Percentiles rank a stretch among this genome's conserved stretches.
Conservation (phyloP, 495 filamentous ascomycete genomes). For the Tuber melanosporum region DNA sequence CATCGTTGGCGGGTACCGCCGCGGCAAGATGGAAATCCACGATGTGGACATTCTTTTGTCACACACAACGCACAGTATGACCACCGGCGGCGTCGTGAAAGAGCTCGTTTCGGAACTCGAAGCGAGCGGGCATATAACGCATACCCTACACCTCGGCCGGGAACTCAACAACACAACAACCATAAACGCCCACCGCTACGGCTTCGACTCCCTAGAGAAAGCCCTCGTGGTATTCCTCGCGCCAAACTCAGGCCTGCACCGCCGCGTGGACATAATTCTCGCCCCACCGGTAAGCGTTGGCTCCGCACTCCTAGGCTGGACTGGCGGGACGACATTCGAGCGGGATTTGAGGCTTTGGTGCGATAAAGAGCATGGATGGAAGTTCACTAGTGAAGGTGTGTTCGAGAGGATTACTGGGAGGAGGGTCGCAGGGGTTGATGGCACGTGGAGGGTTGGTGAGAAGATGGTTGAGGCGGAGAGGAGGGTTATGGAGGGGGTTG, state of each 20-base stretch:
- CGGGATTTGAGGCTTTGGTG: slow-evolving; percentile 75
- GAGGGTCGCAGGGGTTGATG: slow-evolving; percentile 57
- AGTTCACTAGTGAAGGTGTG: slow-evolving; percentile 87
- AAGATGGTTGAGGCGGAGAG: slow-evolving; percentile 59
- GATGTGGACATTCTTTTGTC: slow-evolving; percentile 85
- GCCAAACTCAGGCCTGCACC: slow-evolving; percentile 61
- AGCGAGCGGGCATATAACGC: slow-evolving; percentile 63
- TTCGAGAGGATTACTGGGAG: slow-evolving; percentile 58
- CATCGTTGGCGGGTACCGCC: slow-evolving; percentile 77
- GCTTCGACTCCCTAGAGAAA: slow-evolving; percentile 85
- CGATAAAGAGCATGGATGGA: slow-evolving; percentile 64
- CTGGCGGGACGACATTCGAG: slow-evolving; percentile 81
- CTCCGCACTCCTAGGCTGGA: slow-evolving; percentile 84
- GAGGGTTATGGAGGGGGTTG: slow-evolving; percentile 72
- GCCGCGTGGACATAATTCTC: slow-evolving; percentile 90
- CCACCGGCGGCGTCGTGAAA: slow-evolving; percentile 49
- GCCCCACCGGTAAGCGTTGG: slow-evolving; percentile 81
- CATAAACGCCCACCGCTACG: slow-evolving; percentile 43
- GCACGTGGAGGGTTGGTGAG: slow-evolving; percentile 43
- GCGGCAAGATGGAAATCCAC: slow-evolving; percentile 65
- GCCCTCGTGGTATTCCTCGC: slow-evolving; percentile 91
- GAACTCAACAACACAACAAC: slow-evolving; percentile 22
- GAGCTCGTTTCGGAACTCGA: slow-evolving; percentile 67
- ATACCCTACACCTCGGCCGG: slow-evolving; percentile 59
- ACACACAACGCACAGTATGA: slow-evolving; percentile 46